phyloP scores from a whole-genome alignment of 208 protist genomes.

The Trypanosoma cruzi region DNA sequence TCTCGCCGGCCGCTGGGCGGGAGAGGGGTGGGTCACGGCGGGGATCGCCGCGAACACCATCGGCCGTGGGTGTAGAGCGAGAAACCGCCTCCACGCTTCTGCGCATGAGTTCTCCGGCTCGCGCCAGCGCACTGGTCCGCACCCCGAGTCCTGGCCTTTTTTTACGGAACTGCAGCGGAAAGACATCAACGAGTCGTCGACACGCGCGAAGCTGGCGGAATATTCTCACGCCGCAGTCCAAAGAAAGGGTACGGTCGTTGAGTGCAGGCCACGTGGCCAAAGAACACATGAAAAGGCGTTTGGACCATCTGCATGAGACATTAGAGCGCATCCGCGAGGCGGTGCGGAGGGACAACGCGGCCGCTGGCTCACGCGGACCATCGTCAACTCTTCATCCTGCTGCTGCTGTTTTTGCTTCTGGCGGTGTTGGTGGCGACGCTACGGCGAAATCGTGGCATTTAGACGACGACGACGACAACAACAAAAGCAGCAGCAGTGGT shows the following conservation, averaged over 20 bases:
- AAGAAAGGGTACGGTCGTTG: background rate
- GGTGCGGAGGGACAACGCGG: slow-evolving; percentile 11
- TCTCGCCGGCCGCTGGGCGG: background rate
- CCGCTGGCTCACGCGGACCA: background rate
- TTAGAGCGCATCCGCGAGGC: slow-evolving; percentile 25
- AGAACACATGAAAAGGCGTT: background rate
- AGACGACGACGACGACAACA: background rate
- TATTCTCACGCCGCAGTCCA: background rate
- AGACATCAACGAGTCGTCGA: background rate
- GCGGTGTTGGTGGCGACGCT: background rate
- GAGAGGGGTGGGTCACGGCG: background rate
- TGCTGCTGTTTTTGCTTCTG: background rate
- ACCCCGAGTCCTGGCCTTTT: slow-evolving; percentile 3
- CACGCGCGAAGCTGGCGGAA: background rate
- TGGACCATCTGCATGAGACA: slow-evolving; percentile 17
- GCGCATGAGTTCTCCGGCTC: slow-evolving; percentile 11
- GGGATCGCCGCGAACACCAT: background rate
- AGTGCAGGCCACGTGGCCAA: background rate
- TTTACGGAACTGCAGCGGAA: background rate
- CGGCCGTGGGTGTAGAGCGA: background rate
- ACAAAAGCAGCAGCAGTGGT: background rate
- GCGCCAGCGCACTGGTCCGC: slow-evolving; percentile 6
- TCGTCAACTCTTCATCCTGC: too few species aligned
- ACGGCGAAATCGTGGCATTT: background rate
- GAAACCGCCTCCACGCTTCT: slow-evolving; percentile 17